phyloP scores from a whole-genome alignment of 1,284 basidiomycete species.

The Filobasidium uniguttulatum region DNA sequence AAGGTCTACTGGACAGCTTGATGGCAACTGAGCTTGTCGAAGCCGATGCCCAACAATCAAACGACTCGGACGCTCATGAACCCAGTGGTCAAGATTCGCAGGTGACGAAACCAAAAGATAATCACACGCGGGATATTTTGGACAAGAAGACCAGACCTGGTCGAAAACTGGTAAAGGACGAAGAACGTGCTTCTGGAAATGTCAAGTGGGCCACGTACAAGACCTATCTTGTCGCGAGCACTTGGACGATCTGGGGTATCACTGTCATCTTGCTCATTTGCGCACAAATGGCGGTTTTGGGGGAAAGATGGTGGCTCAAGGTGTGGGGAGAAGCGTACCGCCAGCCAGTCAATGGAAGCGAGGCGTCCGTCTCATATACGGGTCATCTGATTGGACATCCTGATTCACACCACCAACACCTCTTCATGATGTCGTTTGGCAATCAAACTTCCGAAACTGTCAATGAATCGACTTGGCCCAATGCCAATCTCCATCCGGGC shows the following conservation, averaged over 20 bases:
- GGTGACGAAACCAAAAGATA: constrained; percentile 31
- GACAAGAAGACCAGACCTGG: constrained; percentile 40
- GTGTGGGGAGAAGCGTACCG: constrained; percentile 39
- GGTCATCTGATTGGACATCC: not conserved
- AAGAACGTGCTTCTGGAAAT: constrained; percentile 67
- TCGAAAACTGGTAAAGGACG: constrained; percentile 79
- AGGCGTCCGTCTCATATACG: not conserved
- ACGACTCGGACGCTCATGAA: constrained; percentile 22
- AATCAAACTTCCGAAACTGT: not conserved
- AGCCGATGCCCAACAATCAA: constrained; percentile 35
- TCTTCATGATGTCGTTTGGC: not conserved
- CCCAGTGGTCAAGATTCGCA: constrained; percentile 27
- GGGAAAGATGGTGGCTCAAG: constrained; percentile 52
- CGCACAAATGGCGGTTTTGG: constrained; percentile 42
- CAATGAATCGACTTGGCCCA: constrained; percentile 23
- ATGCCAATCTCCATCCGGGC: constrained; percentile 32
- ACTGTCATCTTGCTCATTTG: constrained; percentile 25
- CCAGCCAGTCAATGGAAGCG: not conserved
- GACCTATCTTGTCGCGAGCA: constrained; percentile 50
- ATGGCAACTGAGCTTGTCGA: constrained; percentile 42
- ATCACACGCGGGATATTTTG: constrained; percentile 15
- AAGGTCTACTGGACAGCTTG: constrained; percentile 40
- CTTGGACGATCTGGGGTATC: constrained; percentile 29
- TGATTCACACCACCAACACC: not conserved
- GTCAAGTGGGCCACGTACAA: constrained; percentile 69